phyloP scores from a whole-genome alignment of 1,139 yeast genomes.

The Nakaseomyces uthaithaninus region DNA sequence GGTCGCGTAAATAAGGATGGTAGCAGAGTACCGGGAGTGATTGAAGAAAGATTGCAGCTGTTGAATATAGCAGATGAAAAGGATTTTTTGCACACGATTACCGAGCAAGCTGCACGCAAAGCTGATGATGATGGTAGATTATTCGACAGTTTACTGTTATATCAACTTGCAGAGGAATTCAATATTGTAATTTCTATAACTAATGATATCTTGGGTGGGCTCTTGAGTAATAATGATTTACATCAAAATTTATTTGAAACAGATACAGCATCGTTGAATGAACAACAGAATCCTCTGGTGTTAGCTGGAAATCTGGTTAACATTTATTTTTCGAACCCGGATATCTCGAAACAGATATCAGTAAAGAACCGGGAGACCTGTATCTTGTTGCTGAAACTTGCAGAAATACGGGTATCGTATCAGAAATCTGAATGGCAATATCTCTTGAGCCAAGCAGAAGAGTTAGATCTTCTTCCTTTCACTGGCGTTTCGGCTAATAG shows the following conservation, averaged over 20 bases:
- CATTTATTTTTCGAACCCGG: constrained; percentile 41
- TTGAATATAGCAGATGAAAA: constrained; percentile 49
- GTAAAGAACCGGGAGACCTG: constrained; percentile 53
- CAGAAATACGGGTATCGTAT: constrained; percentile 58
- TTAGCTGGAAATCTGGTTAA: constrained; percentile 52
- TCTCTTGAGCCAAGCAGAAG: constrained; percentile 49
- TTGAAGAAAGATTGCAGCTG: constrained; percentile 70
- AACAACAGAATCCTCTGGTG: constrained; percentile 39
- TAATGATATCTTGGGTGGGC: constrained; percentile 72
- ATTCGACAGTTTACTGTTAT: constrained; percentile 76
- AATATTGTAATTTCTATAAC: constrained; percentile 74
- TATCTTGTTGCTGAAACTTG: constrained; percentile 53
- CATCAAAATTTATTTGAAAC: constrained; percentile 46
- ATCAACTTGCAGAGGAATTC: constrained; percentile 83
- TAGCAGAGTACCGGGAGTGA: constrained; percentile 69
- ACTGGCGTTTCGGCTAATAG: constrained; percentile 43
- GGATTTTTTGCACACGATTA: constrained; percentile 55
- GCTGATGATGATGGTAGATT: constrained; percentile 91
- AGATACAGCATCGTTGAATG: constrained; percentile 28
- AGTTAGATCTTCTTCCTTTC: constrained; percentile 58
- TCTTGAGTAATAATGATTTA: constrained; percentile 64
- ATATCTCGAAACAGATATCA: constrained; percentile 41
- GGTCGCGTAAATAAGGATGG: constrained; percentile 80
- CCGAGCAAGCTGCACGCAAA: constrained; percentile 75
- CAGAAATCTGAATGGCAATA: constrained; percentile 52